phyloP scores from a whole-genome alignment of 1,284 basidiomycete species.

The Boletus semigastroideus region DNA sequence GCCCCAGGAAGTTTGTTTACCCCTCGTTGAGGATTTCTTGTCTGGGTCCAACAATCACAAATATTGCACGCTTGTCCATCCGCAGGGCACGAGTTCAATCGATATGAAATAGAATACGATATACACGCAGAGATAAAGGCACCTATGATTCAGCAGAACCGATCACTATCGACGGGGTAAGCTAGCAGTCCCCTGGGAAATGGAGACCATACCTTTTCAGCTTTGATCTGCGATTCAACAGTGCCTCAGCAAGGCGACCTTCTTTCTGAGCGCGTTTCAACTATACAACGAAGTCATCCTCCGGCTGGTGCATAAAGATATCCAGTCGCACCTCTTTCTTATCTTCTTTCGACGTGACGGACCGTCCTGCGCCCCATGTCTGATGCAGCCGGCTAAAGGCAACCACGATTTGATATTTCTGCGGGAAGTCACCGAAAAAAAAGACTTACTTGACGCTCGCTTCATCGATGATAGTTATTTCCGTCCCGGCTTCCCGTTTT shows the following conservation, averaged over 20 bases:
- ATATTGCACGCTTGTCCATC: conserved; percentile 1
- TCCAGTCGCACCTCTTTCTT: conserved; percentile 59
- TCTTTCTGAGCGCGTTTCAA: conserved; percentile 86
- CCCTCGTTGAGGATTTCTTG: conserved; percentile 3
- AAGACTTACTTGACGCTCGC: conserved; percentile 63
- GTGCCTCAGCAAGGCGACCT: conserved; percentile 82
- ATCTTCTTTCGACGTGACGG: conserved; percentile 69
- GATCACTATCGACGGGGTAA: conserved; percentile 45
- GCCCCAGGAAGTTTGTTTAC: conserved; percentile 8
- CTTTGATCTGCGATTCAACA: conserved; percentile 87
- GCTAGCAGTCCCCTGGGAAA: background rate
- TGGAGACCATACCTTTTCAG: conserved; percentile 77
- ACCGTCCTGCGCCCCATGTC: conserved; percentile 83
- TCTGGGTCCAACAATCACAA: conserved; percentile 2
- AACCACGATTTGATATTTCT: conserved; percentile 6
- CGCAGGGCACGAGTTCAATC: conserved; percentile 12
- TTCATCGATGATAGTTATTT: conserved; percentile 64
- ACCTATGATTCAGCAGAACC: conserved; percentile 52
- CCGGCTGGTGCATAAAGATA: conserved; percentile 8
- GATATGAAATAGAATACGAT: conserved; percentile 10
- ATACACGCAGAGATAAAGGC: conserved; percentile 10
- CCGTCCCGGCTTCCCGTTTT: conserved; percentile 61
- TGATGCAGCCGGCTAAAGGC: conserved; percentile 70
- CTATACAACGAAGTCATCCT: conserved; percentile 35
- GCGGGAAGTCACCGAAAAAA: conserved; percentile 9